Conservation (phyloP, 441 rosid species). For the Francoa sonchifolia region DNA sequence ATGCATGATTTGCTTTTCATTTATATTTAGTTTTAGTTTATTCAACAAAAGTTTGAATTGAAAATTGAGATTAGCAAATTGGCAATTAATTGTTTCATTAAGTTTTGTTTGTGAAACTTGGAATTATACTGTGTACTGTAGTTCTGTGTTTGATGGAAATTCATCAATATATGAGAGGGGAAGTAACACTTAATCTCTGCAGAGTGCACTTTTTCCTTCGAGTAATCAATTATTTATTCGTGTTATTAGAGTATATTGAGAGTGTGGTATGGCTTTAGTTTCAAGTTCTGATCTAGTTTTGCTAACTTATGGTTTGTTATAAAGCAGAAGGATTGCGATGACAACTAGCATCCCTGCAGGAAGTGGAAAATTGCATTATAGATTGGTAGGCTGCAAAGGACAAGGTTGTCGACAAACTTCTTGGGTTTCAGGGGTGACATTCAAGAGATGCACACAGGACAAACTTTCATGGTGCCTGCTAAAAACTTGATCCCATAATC, state of each 20-base stretch:
- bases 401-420: constrained; percentile 31
- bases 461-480: constrained; percentile 48
- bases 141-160: too few species aligned
- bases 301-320: not conserved
- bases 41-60: too few species aligned
- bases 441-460: constrained; percentile 35
- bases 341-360: constrained; percentile 40
- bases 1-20: too few species aligned
- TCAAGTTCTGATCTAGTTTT: not conserved
- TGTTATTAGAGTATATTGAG: too few species aligned
- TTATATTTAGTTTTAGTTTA: too few species aligned
- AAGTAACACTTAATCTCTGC: too few species aligned
- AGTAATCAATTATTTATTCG: too few species aligned
- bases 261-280: not conserved
- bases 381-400: constrained; percentile 16
- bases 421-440: constrained; percentile 22
- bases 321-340: constrained; percentile 30
- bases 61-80: too few species aligned
- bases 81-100: not conserved
- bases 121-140: too few species aligned
- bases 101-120: not conserved
- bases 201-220: too few species aligned
- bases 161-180: too few species aligned
- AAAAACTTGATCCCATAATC: not conserved
- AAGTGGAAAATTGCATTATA: constrained; percentile 28